Base-by-base conservation (phyloP, 331 rosid genomes). In the Spiraea crenata region DNA sequence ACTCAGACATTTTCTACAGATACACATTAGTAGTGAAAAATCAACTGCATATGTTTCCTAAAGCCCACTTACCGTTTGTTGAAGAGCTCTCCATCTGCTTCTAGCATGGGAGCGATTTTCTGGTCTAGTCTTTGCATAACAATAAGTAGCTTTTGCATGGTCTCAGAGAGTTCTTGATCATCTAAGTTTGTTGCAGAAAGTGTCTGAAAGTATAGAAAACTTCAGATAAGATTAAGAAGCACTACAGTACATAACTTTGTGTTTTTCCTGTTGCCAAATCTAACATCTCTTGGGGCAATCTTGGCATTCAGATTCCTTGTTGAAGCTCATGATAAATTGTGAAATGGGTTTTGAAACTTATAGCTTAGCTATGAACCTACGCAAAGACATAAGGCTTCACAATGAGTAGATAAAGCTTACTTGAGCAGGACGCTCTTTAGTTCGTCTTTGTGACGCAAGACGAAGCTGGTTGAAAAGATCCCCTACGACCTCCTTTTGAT, bases 401-500 rank as follows among this genome's bases (percentile, higher is more conserved):
- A 31, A 51, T n/a, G 57, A 42, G 46, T 42, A 59, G 44, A 57
- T 55, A 78, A 66, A 71, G 63, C 90, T 83, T 87, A 93, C 98
- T 76, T 93, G 98, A 80, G 99, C 99, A 73, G 99, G 99, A 37
- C 99, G 92, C 37, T 71, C 91, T 62, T 79, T 76, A 56, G 64
- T 74, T 50, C 95, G 92, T 84, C 99, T 93, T 69, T 93, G 99
- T 50, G 83, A 72, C 57, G 99, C 99, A 51, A 93, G 91, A 69
- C 99, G 96, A 71, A 91, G 95, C 82, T 93, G 99, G 81, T 93
- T 91, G 72, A 93, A 93, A 74, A 87, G 96, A 84, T 93, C 97
- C 50, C 97, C 99, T 45, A 89, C 86, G n/a, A 82, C 85, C 83
- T 93, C 97, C 87, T 93, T 93, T 74, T 93, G 96, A 86, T 89